Evolutionary conservation across 257 asterid species (phyloP), one percentile per base, ranked within the genome.

Genomic region (Fraxinus quadrangulata): DNA sequence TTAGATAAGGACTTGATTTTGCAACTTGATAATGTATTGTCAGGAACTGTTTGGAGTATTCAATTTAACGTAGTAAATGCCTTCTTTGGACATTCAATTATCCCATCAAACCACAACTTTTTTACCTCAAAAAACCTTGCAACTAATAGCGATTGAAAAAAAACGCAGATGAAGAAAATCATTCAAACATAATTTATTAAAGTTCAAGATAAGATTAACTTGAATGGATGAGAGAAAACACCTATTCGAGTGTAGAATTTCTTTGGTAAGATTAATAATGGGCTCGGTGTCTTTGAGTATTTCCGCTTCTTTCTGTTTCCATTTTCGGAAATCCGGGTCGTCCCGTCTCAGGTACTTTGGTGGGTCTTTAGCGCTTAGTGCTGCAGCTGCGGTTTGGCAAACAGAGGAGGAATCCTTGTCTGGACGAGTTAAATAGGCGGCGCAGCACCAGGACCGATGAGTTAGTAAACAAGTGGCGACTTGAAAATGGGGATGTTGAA

Each of bases 221-320:
- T 70, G 71, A 47, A 72, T 67, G 42, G 33, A 67, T 26, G 54
- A 54, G 77, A 40, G 39, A 19, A 65, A 42, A 39, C 33, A 92
- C 97, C 95, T 91, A 17, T 85, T 33, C 0, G 97, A 92, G 87
- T 94, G 98, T 69, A 94, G 91, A 61, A 94, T 92, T 66, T 89
- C 88, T 76, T 94, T 94, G 70, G 92, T 79, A 49, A 87, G 90
- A 59, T 66, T 77, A 77, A 83, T 81, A 75, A 91, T 73, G 77
- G 97, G 94, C 67, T 91, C 91, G 67, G 92, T 85, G 34, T 94
- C 98, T 36, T 81, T 79, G 40, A 86, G 92, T 61, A 94, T 92
- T 71, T 89, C 84, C 0, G 90, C 78, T 89, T 94, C 97, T 74
- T 81, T 85, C 45, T 70, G 84, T 67, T 90, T 89, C 98, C 98